These are phyloP conservation scores for Aulographum hederae DNA, from an alignment of 2,329 filamentous ascomycete species.

Conservation along the genomic window DNA sequence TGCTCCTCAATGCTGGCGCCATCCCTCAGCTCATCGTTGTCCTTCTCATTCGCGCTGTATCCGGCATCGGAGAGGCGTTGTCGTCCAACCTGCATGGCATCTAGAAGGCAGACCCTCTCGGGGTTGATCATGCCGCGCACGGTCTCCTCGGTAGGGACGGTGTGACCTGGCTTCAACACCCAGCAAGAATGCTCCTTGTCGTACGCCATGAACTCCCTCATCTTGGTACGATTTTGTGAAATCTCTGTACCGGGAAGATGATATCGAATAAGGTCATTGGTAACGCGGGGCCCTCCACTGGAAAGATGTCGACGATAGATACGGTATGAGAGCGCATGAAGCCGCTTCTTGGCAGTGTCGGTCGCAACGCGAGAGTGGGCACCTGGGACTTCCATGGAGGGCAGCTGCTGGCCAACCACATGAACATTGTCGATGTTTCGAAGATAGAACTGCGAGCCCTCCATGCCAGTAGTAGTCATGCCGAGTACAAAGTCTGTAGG, in stretches of 20 bases:
- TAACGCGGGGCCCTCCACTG: conserved; percentile 64
- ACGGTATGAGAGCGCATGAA: conserved; percentile 90
- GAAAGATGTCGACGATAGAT: conserved; percentile 62
- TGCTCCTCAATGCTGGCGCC: conserved; percentile 61
- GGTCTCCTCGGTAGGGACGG: conserved; percentile 47
- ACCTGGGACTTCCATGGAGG: conserved; percentile 78
- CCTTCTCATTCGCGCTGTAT: conserved; percentile 39
- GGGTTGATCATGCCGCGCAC: conserved; percentile 83
- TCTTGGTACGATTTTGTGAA: conserved; percentile 87
- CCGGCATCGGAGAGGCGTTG: conserved; percentile 84
- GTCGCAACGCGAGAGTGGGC: conserved; percentile 91
- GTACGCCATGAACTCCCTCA: conserved; percentile 90
- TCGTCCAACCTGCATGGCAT: conserved; percentile 91
- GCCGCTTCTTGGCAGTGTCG: conserved; percentile 86
- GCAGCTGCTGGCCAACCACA: conserved; percentile 83
- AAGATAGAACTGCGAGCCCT: conserved; percentile 66
- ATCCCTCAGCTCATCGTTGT: conserved; percentile 44
- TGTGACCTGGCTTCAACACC: conserved; percentile 53
- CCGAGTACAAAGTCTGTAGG: conserved; percentile 74
- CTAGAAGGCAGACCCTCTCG: conserved; percentile 84
- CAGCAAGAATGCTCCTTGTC: conserved; percentile 78
- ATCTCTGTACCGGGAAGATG: conserved; percentile 89
- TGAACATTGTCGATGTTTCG: conserved; percentile 83
- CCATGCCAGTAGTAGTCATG: conserved; percentile 58
- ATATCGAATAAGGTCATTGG: conserved; percentile 37